Evolutionary conservation across 1,139 yeast species (phyloP), one percentile per base, ranked within the genome.

Genomic region (Hansenula lynferdii): DNA sequence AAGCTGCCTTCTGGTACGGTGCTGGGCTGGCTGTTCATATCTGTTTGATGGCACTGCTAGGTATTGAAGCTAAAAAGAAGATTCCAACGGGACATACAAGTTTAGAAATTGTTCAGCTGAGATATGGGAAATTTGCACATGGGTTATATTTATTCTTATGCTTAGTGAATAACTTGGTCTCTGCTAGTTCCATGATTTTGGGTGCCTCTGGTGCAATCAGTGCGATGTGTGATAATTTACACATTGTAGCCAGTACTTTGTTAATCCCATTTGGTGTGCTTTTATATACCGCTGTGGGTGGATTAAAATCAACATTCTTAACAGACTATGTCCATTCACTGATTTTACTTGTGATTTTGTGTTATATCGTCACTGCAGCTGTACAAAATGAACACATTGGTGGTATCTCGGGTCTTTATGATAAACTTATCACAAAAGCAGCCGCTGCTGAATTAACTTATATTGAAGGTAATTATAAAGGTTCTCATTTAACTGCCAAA

Each of bases 241-340:
- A 64, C 35, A 57, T 61, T 37, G 70, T 68, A 12, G 77, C 77
- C 16, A 70, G 72, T 4, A 67, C 72, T 58, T 62, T 71, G 42
- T 53, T 64, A 35, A 61, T 64, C 37, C 67, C 67, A 12, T 59
- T 62, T 48, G 67, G 68, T 4, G 69, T 64, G 7, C 44, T 62
- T 30, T 43, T 62, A 24, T 63, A 63, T 45, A 65, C 70, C 6
- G 52, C 63, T 10, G 61, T 63, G 39, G 70, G 70, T 16, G 71
- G 70, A 3, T 58, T 66, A 41, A 65, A 64, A 44, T 65, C 70
- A 12, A 66, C 71, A 2, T 65, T 66, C 40, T 57, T 63, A 34
- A 62, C 67, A 15, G 68, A 63, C 43, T 62, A 51, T 42, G 62
- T 59, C 10, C 68, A 63, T 38, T 51, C 68, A n/a, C 50, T 65